Evolutionary conservation across 306 rosid species (phyloP).

Genomic region (Vicia sativa): DNA sequence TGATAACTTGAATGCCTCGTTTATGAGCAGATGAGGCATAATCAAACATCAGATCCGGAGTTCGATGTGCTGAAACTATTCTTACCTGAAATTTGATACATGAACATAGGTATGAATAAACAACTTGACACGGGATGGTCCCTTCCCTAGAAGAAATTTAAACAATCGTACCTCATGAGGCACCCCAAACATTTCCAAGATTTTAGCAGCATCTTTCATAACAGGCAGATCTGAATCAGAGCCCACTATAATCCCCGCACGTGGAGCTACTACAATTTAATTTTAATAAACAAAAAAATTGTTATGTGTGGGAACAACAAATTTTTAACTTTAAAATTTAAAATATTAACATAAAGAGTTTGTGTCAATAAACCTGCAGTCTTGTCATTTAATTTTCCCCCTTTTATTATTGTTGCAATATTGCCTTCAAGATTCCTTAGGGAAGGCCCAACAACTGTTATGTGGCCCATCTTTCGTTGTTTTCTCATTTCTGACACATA

Average conservation of each 20-base stretch:
- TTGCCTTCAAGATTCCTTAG: constrained; percentile 54
- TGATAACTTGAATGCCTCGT: constrained; percentile 78
- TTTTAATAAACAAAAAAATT: constrained; percentile 33
- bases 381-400: constrained; percentile 47
- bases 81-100: constrained; percentile 56
- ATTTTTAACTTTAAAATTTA: constrained; percentile 14
- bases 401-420: constrained; percentile 50
- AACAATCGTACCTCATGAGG: constrained; percentile 67
- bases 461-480: constrained; percentile 94
- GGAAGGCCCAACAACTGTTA: constrained; percentile 81
- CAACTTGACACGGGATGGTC: not conserved
- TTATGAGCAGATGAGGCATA: constrained; percentile 70
- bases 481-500: constrained; percentile 74
- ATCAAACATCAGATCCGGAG: constrained; percentile 78
- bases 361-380: constrained; percentile 47
- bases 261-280: constrained; percentile 54
- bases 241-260: constrained; percentile 93
- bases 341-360: constrained; percentile 15
- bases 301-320: constrained; percentile 17
- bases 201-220: constrained; percentile 86
- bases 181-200: constrained; percentile 68
- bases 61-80: constrained; percentile 90
- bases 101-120: constrained; percentile 2
- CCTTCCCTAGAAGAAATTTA: not conserved
- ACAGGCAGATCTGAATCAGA: constrained; percentile 95